Evolutionary conservation across 73 alveolate genomes (phyloP), one percentile per base, ranked within the genome.

Genomic region (Symbiodinium natans): DNA sequence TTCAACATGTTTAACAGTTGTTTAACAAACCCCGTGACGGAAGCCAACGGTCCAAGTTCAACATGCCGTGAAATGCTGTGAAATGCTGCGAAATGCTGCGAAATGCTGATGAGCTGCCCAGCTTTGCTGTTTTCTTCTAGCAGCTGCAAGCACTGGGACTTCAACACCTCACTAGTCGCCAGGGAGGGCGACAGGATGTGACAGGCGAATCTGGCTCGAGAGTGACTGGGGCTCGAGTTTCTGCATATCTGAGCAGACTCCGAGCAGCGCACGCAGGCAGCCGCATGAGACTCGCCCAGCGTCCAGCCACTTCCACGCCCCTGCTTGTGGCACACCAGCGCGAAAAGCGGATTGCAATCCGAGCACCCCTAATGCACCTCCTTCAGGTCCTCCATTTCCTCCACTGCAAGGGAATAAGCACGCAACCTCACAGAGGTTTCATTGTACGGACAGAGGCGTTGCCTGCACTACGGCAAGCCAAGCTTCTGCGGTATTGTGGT

Each of bases 331-430:
- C 29, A 2, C 33, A 25, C 36, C 77, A 19, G 15, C 77, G 63
- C 63, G 17, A 48, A 48, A 48, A 48, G 77, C 2, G 63, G 23
- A 10, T 48, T 48, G 63, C 23, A 8, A 48, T 48, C 63, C 23
- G 41, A 71, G 42, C 74, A 25, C n/a, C 40, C 41, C 5, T 19
- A 0, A 27, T 17, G 41, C 83, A 3, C 95, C 73, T 23, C 86
- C 71, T 39, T 29, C 74, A 10, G 56, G 40, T 90, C 41, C 80
- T 68, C 77, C 40, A 1, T 40, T 88, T 90, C 97, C 48, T 90
- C 97, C 75, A 90, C 77, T 11, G 97, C 97, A 73, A 90, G 54
- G 41, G 75, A 71, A 52, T 90, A 90, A 9, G 97, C 97, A 41
- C 97, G 97, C 19, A 63, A 63, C 77, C 77, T 63, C 77, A 7